Base-by-base conservation (phyloP, 805 yeast species). In the Metschnikowia drakensbergensis region DNA sequence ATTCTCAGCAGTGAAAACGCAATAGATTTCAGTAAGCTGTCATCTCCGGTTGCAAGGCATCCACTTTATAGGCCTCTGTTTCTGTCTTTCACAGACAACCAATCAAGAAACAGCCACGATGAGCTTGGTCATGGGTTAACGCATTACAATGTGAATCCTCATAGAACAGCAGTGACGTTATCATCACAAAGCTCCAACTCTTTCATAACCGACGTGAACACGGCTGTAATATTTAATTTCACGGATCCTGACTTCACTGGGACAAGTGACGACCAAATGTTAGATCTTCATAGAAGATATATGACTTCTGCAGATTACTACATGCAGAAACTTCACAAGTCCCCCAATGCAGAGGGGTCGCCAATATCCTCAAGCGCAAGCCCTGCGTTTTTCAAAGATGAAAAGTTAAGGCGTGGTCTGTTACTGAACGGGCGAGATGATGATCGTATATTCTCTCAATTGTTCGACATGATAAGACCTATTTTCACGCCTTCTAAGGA, bases 161-260 rank as follows among this genome's bases (percentile, higher is more conserved):
- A 45, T 8, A 40, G 47, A 35, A 40, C 50, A 3, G 46, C 45
- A n/a, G 36, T 51, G 30, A 46, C 43, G 4, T 38, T 52, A 10
- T 54, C 57, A 6, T 54, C 57, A 3, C 55, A 49, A 42, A 54
- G 51, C 32, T 52, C 55, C 1, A 54, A 54, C 45, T 54, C 57
- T 4, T 32, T 45, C 9, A 43, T 54, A 8, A 33, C 49, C 2
- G 54, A 54, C 27, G 25, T 39, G 6, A 43, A 32, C 6, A 17
- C 37, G 3, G 57, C 55, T 3, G 32, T 42, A 17, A 13, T 48
- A 4, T 52, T 44, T 26, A 47, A 52, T 29, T 54, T 52, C 35
- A 49, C 57, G 1, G 50, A 52, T 28, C 46, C 54, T 17, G 48
- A 46, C n/a, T 45, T 41, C 25, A 26, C 39, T 9, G 48, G 45